Percentiles rank a stretch among this genome's conserved stretches.
Evolutionary conservation across 139 green algal genomes (phyloP).

Genomic region (Micractinium sp.): DNA sequence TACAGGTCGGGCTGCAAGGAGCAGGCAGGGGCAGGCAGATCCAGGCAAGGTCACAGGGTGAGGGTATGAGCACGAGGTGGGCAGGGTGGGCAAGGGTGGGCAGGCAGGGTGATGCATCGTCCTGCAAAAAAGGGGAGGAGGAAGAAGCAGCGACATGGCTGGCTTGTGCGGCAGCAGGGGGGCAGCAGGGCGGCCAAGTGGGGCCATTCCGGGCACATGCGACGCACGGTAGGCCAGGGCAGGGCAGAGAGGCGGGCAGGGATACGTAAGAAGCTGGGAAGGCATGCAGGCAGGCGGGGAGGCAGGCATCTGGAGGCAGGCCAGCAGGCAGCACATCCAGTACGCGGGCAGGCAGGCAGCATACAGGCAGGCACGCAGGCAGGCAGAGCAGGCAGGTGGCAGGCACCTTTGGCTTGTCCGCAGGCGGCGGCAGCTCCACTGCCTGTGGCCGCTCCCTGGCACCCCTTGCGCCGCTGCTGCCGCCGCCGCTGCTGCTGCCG

Average conservation of each 20-base stretch:
- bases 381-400: neutral
- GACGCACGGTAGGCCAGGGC: no score
- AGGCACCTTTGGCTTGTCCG: conserved; percentile 9
- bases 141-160: neutral
- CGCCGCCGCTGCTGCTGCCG: neutral
- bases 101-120: no score
- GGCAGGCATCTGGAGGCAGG: no score
- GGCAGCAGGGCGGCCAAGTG: neutral
- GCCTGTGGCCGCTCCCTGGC: neutral
- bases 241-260: no score
- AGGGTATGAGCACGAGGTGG: no score
- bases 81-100: no score
- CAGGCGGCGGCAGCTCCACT: conserved; percentile 8
- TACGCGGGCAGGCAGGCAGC: no score
- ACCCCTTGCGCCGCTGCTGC: neutral
- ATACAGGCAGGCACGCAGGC: neutral
- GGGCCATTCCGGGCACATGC: no score
- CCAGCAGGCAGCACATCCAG: neutral
- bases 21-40: neutral
- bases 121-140: no score
- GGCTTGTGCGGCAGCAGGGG: neutral
- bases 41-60: no score
- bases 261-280: no score
- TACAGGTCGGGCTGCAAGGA: neutral
- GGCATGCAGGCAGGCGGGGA: no score